Conservation (phyloP, 345 rosid genomes). For the Euphorbia pulcherrima region DNA sequence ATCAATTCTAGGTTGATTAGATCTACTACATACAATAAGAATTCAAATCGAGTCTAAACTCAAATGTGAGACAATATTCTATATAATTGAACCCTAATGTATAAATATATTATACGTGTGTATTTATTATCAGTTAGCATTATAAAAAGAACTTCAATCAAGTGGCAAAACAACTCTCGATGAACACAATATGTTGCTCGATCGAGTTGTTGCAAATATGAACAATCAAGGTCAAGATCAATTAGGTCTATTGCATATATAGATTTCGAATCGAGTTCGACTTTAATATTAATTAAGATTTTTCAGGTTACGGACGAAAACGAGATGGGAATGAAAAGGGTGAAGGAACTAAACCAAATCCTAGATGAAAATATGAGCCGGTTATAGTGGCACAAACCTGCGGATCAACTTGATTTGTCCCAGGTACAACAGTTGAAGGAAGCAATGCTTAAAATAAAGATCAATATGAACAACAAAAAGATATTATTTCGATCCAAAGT, state of each 20-base stretch:
- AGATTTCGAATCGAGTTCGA: too few relatives aligned
- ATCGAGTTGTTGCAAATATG: too few relatives aligned
- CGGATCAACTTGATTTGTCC: background rate
- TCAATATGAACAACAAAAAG: slow-evolving; percentile 14
- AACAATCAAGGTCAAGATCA: background rate
- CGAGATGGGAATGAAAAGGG: slow-evolving; percentile 19
- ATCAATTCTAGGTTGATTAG: background rate
- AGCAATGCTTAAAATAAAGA: slow-evolving; percentile 4
- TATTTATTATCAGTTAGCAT: too few relatives aligned
- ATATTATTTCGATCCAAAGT: slow-evolving; percentile 5
- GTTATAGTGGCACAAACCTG: slow-evolving; percentile 25
- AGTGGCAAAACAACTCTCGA: too few relatives aligned
- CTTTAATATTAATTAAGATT: background rate
- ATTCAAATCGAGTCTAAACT: too few relatives aligned
- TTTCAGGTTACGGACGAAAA: slow-evolving; percentile 8
- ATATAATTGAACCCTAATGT: background rate
- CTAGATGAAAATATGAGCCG: background rate
- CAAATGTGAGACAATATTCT: background rate
- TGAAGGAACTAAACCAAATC: slow-evolving; percentile 5
- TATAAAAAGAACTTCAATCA: too few relatives aligned
- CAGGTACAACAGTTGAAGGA: slow-evolving; percentile 17
- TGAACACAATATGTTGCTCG: too few relatives aligned
- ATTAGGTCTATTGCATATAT: background rate
- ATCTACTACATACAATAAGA: background rate
- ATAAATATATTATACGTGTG: background rate